Conservation (phyloP, 2,329 filamentous ascomycete species). For the Penicillium italicum region DNA sequence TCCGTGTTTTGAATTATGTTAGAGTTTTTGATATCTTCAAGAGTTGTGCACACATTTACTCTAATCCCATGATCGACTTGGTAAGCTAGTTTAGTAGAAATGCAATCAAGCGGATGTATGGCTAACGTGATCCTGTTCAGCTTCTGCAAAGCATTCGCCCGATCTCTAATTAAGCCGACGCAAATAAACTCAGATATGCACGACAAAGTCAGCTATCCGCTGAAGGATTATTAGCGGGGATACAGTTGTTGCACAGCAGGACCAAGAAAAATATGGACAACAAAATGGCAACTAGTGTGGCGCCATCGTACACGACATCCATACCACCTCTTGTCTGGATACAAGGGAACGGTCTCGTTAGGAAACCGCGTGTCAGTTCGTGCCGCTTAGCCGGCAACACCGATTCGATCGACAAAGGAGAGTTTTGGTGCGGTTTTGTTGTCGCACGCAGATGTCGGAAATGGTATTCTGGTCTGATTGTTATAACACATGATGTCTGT, state of each 20-base stretch:
- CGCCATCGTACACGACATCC: background rate
- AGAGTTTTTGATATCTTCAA: background rate
- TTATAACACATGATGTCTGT: background rate
- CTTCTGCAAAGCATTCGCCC: background rate
- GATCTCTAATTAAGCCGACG: background rate
- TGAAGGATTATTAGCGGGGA: background rate
- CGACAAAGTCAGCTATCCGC: background rate
- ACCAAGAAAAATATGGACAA: background rate
- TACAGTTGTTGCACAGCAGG: background rate
- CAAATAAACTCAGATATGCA: background rate
- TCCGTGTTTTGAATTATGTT: background rate
- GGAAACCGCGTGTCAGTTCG: background rate
- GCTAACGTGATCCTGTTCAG: background rate
- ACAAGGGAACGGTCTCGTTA: background rate
- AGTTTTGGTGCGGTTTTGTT: background rate
- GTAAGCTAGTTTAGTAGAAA: background rate
- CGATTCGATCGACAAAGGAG: background rate
- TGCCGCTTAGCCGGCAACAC: background rate
- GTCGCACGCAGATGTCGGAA: background rate
- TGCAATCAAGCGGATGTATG: background rate
- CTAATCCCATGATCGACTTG: background rate
- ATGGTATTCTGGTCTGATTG: conserved; percentile 1
- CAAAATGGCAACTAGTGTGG: background rate
- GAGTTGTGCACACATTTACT: background rate
- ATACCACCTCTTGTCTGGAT: background rate